Conservation (phyloP, 768 basidiomycete species). For the Tulasnella sp. region DNA sequence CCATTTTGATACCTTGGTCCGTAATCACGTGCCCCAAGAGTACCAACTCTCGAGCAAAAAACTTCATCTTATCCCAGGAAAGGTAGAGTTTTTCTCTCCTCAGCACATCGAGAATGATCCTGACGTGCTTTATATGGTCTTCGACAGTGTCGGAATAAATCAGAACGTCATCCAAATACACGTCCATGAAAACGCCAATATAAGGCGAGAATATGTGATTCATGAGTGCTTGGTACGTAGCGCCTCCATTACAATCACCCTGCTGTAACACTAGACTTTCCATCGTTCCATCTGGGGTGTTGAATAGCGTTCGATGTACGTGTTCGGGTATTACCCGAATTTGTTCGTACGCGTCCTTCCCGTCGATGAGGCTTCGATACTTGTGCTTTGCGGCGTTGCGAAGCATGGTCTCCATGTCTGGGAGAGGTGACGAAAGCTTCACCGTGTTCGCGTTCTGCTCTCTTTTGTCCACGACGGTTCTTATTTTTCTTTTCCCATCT, state of each 20-base stretch:
- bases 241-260: constrained; percentile 35
- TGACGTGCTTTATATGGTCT: constrained; percentile 38
- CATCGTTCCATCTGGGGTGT: constrained; percentile 19
- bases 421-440: constrained; percentile 22
- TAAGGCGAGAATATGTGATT: constrained; percentile 35
- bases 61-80: constrained; percentile 35
- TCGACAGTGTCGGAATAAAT: constrained; percentile 43
- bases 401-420: constrained; percentile 21
- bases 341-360: constrained; percentile 24
- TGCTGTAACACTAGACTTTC: constrained; percentile 27
- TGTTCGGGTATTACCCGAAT: constrained; percentile 16
- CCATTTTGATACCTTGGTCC: constrained; percentile 43
- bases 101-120: constrained; percentile 35
- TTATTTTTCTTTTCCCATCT: constrained; percentile 13
- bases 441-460: constrained; percentile 21
- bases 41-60: constrained; percentile 33
- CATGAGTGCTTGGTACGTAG: constrained; percentile 39
- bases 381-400: constrained; percentile 18
- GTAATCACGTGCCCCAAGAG: constrained; percentile 42
- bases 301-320: constrained; percentile 13
- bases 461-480: constrained; percentile 24
- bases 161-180: constrained; percentile 47
- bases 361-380: constrained; percentile 19
- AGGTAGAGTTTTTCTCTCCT: constrained; percentile 35
- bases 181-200: constrained; percentile 44